Percentiles rank a stretch among this genome's conserved stretches.
Conservation (phyloP, 2,329 filamentous ascomycete genomes). For the Alternaria angustiovoidea region DNA sequence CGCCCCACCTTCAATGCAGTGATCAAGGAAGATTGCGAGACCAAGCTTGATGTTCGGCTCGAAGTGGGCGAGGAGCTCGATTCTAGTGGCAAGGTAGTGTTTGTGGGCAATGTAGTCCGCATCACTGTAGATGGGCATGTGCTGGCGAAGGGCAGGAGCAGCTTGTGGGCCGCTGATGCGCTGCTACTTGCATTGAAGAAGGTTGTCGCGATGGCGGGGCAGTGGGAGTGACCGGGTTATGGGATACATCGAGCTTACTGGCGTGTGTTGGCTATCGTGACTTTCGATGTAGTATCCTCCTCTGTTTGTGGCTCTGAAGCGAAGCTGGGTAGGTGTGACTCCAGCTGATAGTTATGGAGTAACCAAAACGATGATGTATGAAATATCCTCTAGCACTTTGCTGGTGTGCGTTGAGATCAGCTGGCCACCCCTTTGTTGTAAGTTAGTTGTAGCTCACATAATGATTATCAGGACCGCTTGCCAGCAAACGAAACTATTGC, state of each 20-base stretch:
- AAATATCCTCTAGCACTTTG: neutral
- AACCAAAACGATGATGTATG: neutral
- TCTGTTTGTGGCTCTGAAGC: neutral
- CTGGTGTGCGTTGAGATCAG: neutral
- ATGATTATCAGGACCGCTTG: no score
- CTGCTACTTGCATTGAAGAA: neutral
- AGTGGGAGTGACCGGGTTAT: neutral
- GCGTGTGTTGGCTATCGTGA: neutral
- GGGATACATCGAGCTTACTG: accelerated
- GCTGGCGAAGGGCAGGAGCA: neutral
- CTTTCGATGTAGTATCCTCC: neutral
- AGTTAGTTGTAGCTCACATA: neutral
- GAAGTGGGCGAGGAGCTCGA: neutral
- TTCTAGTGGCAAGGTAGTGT: neutral
- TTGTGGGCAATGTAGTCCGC: neutral
- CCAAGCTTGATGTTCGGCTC: neutral
- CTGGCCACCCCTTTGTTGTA: neutral
- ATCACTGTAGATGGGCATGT: neutral
- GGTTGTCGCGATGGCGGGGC: neutral
- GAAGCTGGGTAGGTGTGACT: neutral
- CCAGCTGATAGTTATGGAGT: neutral
- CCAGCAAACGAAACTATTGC: neutral
- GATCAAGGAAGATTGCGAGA: neutral
- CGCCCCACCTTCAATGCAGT: neutral
- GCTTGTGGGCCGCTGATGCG: neutral